A percentile compares a stretch with the other conserved stretches of the same genome.
Conservation (phyloP, 2,329 filamentous ascomycete species). For the Apiospora koreana region DNA sequence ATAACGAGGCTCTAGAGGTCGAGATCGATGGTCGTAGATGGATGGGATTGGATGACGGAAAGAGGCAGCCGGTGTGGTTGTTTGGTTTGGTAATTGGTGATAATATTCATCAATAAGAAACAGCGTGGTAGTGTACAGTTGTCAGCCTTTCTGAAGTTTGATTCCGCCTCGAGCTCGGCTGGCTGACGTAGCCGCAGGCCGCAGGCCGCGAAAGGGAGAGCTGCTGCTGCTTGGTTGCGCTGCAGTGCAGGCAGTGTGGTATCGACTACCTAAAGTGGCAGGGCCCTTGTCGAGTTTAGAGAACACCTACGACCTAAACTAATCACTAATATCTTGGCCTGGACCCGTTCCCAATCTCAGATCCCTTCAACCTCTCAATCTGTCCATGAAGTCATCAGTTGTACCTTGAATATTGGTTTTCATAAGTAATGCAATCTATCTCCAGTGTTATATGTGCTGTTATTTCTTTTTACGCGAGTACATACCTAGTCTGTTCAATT, state of each 20-base stretch:
- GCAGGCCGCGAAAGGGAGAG: background rate
- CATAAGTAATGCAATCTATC: background rate
- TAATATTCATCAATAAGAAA: conserved; percentile 10
- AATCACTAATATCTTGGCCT: background rate
- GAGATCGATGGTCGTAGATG: background rate
- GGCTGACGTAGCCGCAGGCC: conserved; percentile 1
- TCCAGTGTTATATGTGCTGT: background rate
- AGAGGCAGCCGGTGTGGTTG: background rate
- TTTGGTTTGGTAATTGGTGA: conserved; percentile 10
- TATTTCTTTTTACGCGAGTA: too few species aligned
- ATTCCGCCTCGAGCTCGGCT: background rate
- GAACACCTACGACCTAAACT: background rate
- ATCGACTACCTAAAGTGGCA: background rate
- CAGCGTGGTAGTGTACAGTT: background rate
- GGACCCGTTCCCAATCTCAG: background rate
- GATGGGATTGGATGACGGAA: background rate
- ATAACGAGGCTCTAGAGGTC: conserved; percentile 15
- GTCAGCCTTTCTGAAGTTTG: conserved; percentile 7
- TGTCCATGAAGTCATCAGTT: too few species aligned
- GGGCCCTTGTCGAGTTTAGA: conserved; percentile 2
- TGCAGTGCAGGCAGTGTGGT: background rate
- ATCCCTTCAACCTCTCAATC: background rate
- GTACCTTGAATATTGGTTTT: too few species aligned
- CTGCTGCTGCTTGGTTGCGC: too few species aligned
- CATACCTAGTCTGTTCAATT: too few species aligned